Conservation (phyloP, 257 asterid genomes). For the Solanum corneliomulleri region DNA sequence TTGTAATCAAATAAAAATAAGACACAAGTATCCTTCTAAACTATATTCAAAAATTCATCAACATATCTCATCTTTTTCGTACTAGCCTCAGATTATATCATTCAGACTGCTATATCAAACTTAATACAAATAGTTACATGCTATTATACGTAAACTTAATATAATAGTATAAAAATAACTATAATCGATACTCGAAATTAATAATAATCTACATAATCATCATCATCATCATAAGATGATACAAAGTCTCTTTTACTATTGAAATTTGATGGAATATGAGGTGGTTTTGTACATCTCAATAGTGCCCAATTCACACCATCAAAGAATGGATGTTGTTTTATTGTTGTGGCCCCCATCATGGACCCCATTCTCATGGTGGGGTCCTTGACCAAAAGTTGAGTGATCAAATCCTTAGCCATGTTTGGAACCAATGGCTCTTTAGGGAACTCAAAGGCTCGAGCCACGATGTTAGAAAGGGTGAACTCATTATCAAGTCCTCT, state of each 20-base stretch:
- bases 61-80: not conserved
- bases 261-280: conserved; percentile 37
- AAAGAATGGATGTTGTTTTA: conserved; percentile 61
- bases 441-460: conserved; percentile 53
- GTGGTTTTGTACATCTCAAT: conserved; percentile 58
- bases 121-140: not conserved
- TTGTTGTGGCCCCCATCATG: conserved; percentile 51
- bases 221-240: conserved; percentile 13
- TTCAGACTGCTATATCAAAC: not conserved
- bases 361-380: conserved; percentile 68
- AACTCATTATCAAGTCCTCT: conserved; percentile 42
- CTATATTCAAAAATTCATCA: no score
- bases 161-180: not conserved
- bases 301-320: conserved; percentile 75
- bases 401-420: conserved; percentile 46
- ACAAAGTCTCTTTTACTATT: conserved; percentile 6
- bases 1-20: not conserved
- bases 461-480: conserved; percentile 55
- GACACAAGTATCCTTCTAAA: no score
- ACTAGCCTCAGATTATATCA: not conserved
- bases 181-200: not conserved
- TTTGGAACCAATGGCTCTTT: conserved; percentile 37
- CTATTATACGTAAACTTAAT: not conserved
- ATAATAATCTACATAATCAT: conserved; percentile 34
- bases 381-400: conserved; percentile 39